phyloP scores from a whole-genome alignment of 202 grass and related monocot species.

The Panicum hallii region DNA sequence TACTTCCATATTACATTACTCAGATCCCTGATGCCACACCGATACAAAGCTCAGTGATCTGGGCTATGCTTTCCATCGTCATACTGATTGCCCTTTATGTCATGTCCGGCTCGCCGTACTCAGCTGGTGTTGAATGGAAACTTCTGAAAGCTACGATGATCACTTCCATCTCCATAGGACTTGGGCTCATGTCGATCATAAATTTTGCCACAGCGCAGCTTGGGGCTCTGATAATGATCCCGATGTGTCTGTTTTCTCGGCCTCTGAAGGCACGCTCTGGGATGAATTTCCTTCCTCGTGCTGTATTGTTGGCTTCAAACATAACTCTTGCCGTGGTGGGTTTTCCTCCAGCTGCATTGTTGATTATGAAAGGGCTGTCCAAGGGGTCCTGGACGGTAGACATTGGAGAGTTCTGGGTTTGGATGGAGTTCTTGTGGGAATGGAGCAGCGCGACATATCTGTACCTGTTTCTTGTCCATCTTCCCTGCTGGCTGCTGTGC shows the following conservation, averaged over 20 bases:
- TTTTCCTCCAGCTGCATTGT: conserved; percentile 65
- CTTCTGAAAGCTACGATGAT: conserved; percentile 86
- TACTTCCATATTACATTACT: conserved; percentile 72
- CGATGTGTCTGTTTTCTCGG: conserved; percentile 75
- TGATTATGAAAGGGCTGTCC: conserved; percentile 54
- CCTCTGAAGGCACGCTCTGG: conserved; percentile 56
- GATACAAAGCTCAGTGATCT: conserved; percentile 51
- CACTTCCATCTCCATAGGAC: conserved; percentile 66
- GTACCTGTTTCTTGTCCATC: conserved; percentile 79
- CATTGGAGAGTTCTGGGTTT: conserved; percentile 74
- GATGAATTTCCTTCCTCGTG: conserved; percentile 42
- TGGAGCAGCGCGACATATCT: conserved; percentile 95
- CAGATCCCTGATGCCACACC: conserved; percentile 63
- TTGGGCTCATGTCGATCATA: conserved; percentile 94
- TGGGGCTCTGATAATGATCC: conserved; percentile 76
- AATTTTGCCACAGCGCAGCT: conserved; percentile 93
- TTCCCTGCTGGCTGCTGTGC: conserved; percentile 91
- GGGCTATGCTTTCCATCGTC: conserved; percentile 62
- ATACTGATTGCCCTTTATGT: conserved; percentile 55
- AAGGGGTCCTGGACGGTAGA: conserved; percentile 53
- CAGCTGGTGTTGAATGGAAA: conserved; percentile 71
- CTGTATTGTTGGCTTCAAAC: conserved; percentile 55
- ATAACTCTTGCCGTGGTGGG: conserved; percentile 58
- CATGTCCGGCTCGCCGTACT: conserved; percentile 70
- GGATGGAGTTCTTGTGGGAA: conserved; percentile 82